Evolutionary conservation across 2,329 filamentous ascomycete species (phyloP).

Genomic region (Daldinia eschscholtzii): DNA sequence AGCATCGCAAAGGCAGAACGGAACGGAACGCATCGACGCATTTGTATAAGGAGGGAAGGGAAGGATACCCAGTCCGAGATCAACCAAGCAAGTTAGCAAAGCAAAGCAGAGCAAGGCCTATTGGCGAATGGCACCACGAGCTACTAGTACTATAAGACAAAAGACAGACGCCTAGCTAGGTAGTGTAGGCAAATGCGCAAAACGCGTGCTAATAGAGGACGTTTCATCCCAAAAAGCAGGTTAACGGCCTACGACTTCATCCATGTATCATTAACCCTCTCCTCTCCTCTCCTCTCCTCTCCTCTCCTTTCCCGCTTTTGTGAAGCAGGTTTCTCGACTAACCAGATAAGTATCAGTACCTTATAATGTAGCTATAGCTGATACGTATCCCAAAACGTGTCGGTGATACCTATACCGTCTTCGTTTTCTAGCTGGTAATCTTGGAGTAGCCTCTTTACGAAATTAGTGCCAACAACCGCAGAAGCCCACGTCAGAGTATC

Average conservation of each 20-base stretch:
- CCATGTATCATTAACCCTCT: not conserved
- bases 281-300: not conserved
- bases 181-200: conserved; percentile 30
- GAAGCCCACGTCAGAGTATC: not conserved
- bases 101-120: conserved; percentile 4
- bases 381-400: not conserved
- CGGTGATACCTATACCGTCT: not conserved
- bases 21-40: conserved; percentile 27
- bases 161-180: conserved; percentile 23
- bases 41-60: conserved; percentile 25
- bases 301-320: not conserved
- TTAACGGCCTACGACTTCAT: not conserved
- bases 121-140: conserved; percentile 19
- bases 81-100: conserved; percentile 12
- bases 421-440: not conserved
- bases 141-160: not conserved
- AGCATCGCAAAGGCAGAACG: conserved; percentile 29
- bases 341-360: not conserved
- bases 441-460: not conserved
- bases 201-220: conserved; percentile 23
- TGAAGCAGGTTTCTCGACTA: not conserved
- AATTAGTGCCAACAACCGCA: not conserved
- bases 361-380: not conserved
- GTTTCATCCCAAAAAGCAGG: conserved; percentile 7
- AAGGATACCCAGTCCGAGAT: conserved; percentile 34